These are phyloP conservation scores for Tremella fuciformis DNA, from an alignment of 768 basidiomycete species.

Conservation along the genomic window DNA sequence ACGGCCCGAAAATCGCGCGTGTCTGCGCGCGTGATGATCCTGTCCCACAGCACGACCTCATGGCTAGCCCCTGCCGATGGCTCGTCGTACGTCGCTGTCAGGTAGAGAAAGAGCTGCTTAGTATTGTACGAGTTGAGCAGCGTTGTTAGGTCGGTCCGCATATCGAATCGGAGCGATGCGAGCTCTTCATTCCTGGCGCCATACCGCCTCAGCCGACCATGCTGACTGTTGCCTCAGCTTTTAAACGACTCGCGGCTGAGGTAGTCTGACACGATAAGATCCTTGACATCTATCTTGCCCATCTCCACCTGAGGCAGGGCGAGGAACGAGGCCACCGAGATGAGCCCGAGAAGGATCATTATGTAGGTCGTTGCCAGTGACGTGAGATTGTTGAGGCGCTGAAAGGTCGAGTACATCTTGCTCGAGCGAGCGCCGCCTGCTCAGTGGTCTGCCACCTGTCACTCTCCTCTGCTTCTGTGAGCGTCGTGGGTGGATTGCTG, in stretches of 20 bases:
- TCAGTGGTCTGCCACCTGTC: neutral
- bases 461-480: neutral
- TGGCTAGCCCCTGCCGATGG: constrained; percentile 17
- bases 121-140: constrained; percentile 47
- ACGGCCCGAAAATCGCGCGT: constrained; percentile 40
- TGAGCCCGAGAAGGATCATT: constrained; percentile 40
- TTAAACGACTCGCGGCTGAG: neutral
- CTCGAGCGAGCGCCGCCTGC: neutral
- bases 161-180: constrained; percentile 41
- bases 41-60: constrained; percentile 46
- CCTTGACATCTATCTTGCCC: constrained; percentile 41
- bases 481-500: neutral
- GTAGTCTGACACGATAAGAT: constrained; percentile 37
- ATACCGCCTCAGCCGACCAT: constrained; percentile 39
- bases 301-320: constrained; percentile 32
- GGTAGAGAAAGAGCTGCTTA: constrained; percentile 45
- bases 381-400: constrained; percentile 39
- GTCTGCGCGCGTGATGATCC: constrained; percentile 35
- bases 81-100: constrained; percentile 38
- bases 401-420: constrained; percentile 42
- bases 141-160: constrained; percentile 41
- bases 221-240: constrained; percentile 20
- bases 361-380: constrained; percentile 44
- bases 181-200: constrained; percentile 42
- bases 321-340: constrained; percentile 40